Evolutionary conservation across 1,284 basidiomycete species (phyloP).

Genomic region (Coniophora puteana): DNA sequence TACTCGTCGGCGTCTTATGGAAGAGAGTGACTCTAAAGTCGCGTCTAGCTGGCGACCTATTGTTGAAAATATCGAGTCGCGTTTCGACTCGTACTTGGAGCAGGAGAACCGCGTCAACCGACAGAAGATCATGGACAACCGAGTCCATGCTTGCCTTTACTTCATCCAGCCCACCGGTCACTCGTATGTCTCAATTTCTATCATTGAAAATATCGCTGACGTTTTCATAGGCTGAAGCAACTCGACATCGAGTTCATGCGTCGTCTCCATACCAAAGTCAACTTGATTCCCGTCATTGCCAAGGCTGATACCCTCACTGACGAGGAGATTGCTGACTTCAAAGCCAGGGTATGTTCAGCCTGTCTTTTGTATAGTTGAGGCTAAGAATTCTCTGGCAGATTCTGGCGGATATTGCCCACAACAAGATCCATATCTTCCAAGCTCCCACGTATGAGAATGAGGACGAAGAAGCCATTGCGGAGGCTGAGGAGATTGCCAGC

Average conservation of each 20-base stretch:
- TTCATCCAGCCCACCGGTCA: slow-evolving; percentile 98
- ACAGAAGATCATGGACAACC: slow-evolving; percentile 81
- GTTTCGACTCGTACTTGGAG: slow-evolving; percentile 94
- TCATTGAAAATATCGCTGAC: slow-evolving; percentile 5
- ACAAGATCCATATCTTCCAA: slow-evolving; percentile 95
- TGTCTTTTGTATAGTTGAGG: slow-evolving; percentile 1
- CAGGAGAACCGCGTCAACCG: slow-evolving; percentile 98
- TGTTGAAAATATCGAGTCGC: slow-evolving; percentile 93
- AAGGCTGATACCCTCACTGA: slow-evolving; percentile 97
- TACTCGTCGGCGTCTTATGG: slow-evolving; percentile 5
- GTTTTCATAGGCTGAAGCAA: slow-evolving; percentile 75
- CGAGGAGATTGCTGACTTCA: slow-evolving; percentile 90
- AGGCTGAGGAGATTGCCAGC: slow-evolving; percentile 94
- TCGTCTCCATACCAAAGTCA: slow-evolving; percentile 92
- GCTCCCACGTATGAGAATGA: slow-evolving; percentile 95
- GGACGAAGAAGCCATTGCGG: slow-evolving; percentile 93
- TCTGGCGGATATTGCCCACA: slow-evolving; percentile 85
- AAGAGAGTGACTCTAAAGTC: slow-evolving; percentile 13
- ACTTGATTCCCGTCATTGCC: slow-evolving; percentile 95
- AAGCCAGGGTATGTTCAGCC: slow-evolving; percentile 66
- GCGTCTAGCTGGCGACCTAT: slow-evolving; percentile 89
- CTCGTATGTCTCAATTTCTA: slow-evolving; percentile 60
- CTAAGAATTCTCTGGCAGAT: slow-evolving; percentile 48
- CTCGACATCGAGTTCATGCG: slow-evolving; percentile 99
- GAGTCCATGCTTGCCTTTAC: slow-evolving; percentile 93